Base-by-base conservation (phyloP, 2,329 filamentous ascomycete species). In the Stachybotrys echinatus region DNA sequence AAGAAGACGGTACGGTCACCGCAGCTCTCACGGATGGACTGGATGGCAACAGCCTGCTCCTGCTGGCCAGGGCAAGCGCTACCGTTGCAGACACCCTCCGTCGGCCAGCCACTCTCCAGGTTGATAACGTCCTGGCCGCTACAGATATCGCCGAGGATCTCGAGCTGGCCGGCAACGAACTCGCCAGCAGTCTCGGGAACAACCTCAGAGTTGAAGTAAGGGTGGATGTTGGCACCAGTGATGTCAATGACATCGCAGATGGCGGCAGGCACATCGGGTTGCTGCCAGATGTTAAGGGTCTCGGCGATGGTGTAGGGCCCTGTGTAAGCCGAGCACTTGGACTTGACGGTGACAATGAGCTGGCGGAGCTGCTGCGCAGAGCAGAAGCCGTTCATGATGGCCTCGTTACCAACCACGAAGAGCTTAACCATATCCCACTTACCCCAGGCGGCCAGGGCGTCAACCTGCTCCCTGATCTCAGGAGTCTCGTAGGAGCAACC, bases 41-140 rank as follows among this genome's bases (percentile, higher is more conserved):
- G 66, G 66, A 97, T 83, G 60, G 92, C 92, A 42, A 64, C 69
- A 47, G 72, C 72, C 80, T 97, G 92, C 74, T 92, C 75, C 1
- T 64, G 40, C 5, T 58, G 46, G 58, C 88, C 84, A 50, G 92
- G 83, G 60, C 88, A 74, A 51, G 91, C 91, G 19, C 65, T 65
- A 53, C 89, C 89, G 72, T 94, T 92, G 73, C 81, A 69, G 23
- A 68, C 61, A 65, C 92, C 92, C 7, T 66, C 58, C 48, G 75
- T 84, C 56, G 92, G 92, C 91, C 92, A 97, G 62, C 92, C 92
- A 50, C 87, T 88, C 84, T 97, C 92, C 59, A 95, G 78, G 74
- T 92, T 89, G 76, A 89, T 83, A 58, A 85, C 85, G 37, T 81
- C 73, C 76, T 88, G 88, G 65, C 79, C 80, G 39, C 75, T 67